Percentiles rank a stretch among this genome's conserved stretches.
phyloP scores from a whole-genome alignment of 75 land plant species.

The Pinus tabuliformis region DNA sequence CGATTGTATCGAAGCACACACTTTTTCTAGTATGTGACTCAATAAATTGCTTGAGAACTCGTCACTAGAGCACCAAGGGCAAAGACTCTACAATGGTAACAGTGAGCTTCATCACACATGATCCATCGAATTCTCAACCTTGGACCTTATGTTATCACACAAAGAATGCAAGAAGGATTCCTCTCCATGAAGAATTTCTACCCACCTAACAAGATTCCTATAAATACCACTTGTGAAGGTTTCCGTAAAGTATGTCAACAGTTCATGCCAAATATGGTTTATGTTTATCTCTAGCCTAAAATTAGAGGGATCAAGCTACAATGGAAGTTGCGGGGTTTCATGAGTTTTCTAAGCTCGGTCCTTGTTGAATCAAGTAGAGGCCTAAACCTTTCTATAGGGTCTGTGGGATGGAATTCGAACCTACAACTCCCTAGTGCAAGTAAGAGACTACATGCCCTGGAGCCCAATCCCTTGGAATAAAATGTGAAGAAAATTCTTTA shows the following conservation, averaged over 20 bases:
- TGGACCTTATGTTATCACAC: slow-evolving; percentile 22
- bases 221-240: slow-evolving; percentile 16
- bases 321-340: no score
- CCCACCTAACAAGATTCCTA: slow-evolving; percentile 23
- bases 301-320: no score
- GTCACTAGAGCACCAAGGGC: slow-evolving; percentile 28
- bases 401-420: no score
- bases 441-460: slow-evolving; percentile 23
- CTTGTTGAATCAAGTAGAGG: no score
- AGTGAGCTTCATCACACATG: slow-evolving; percentile 12
- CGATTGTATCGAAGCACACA: slow-evolving; percentile 24
- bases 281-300: no score
- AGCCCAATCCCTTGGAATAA: slow-evolving; percentile 29
- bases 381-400: no score
- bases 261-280: no score
- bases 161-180: slow-evolving; percentile 16
- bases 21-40: slow-evolving; percentile 16
- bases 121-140: slow-evolving; percentile 5
- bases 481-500: slow-evolving; percentile 29
- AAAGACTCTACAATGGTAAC: slow-evolving; percentile 12
- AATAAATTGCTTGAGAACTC: slow-evolving; percentile 32
- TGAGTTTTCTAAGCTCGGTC: no score
- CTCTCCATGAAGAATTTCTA: slow-evolving; percentile 28
- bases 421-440: slow-evolving; percentile 14
- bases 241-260: slow-evolving; percentile 22